These are phyloP conservation scores for Deinandra increscens DNA, from an alignment of 129 eudicot species.

Conservation along the genomic window DNA sequence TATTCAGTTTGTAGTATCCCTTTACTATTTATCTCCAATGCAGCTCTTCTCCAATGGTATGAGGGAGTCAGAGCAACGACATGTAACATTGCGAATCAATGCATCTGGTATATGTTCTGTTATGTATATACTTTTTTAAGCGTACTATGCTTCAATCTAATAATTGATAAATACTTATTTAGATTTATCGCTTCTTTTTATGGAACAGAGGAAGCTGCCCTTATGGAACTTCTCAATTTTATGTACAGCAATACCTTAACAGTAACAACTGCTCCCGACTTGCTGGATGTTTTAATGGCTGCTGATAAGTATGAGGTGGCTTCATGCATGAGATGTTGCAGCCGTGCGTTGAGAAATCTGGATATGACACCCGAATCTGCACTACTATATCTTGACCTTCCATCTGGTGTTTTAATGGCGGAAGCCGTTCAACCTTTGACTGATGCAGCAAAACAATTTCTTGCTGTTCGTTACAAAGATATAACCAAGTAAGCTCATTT, in stretches of 20 bases:
- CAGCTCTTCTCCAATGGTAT: constrained; percentile 90
- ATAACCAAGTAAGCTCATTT: constrained; percentile 54
- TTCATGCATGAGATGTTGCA: constrained; percentile 77
- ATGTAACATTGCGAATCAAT: constrained; percentile 67
- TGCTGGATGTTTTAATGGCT: constrained; percentile 77
- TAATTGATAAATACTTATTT: background rate
- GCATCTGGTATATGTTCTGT: constrained; percentile 52
- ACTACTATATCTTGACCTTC: constrained; percentile 66
- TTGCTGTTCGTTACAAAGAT: constrained; percentile 70
- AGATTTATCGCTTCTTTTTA: background rate
- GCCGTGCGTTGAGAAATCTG: constrained; percentile 55
- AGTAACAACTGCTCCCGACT: constrained; percentile 52
- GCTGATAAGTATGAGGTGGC: constrained; percentile 79
- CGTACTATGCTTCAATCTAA: background rate
- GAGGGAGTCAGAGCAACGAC: constrained; percentile 90
- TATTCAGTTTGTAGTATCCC: constrained; percentile 1
- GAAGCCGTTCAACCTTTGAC: constrained; percentile 80
- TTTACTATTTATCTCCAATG: constrained; percentile 2
- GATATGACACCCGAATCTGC: constrained; percentile 84
- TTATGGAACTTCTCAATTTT: constrained; percentile 79
- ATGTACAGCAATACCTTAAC: constrained; percentile 75
- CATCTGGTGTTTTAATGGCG: constrained; percentile 70
- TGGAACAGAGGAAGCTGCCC: constrained; percentile 76
- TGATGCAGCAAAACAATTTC: constrained; percentile 71
- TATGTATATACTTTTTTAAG: background rate